Conservation (phyloP, 2,329 filamentous ascomycete species). For the Canariomyces notabilis region DNA sequence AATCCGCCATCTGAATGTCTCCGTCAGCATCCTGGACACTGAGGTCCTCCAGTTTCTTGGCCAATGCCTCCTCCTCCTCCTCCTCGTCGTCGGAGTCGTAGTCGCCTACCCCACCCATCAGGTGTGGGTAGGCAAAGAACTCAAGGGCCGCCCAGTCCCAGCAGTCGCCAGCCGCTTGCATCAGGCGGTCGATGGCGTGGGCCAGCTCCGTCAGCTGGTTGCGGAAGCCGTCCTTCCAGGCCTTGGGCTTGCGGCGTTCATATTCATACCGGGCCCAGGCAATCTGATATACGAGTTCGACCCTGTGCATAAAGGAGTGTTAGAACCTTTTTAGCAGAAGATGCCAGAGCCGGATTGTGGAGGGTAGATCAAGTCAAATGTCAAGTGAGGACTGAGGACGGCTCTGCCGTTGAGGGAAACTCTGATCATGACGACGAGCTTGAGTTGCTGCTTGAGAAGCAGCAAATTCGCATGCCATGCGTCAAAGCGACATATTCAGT, state of each 20-base stretch:
- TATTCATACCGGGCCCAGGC: background rate
- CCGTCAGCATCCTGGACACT: background rate
- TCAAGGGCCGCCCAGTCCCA: conserved; percentile 7
- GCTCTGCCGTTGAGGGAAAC: too few relatives aligned
- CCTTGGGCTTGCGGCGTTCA: background rate
- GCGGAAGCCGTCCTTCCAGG: background rate
- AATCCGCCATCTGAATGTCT: background rate
- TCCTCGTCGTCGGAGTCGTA: conserved; percentile 3
- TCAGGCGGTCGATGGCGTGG: background rate
- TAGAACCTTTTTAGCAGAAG: too few relatives aligned
- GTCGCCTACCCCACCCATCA: conserved; percentile 6
- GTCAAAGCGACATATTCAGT: too few relatives aligned
- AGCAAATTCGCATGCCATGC: too few relatives aligned
- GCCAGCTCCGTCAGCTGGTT: conserved; percentile 1
- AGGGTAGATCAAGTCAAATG: too few relatives aligned
- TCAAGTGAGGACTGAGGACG: too few relatives aligned
- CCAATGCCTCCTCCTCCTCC: background rate
- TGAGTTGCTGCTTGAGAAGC: too few relatives aligned
- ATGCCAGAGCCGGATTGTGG: too few relatives aligned
- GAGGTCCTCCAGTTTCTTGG: background rate
- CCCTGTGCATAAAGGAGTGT: conserved; percentile 1
- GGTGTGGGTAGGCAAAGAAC: conserved; percentile 6
- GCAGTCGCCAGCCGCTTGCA: background rate
- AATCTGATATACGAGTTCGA: conserved; percentile 5
- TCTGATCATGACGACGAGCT: too few relatives aligned